Evolutionary conservation across 129 eudicot genomes (phyloP).

Genomic region (Escallonia herrerae): DNA sequence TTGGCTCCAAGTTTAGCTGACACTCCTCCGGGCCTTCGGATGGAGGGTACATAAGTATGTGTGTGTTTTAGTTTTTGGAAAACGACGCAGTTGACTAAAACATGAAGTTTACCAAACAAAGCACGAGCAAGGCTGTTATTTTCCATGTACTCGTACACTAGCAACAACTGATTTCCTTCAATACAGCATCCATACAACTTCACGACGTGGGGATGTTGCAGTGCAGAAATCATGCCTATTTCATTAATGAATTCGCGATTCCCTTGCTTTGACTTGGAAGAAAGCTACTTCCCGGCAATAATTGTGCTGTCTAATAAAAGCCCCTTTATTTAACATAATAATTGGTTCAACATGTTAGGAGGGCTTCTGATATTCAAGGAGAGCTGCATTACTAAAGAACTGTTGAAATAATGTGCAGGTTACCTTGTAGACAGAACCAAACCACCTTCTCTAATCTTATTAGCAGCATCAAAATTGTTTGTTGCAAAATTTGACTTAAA

Average conservation of each 20-base stretch:
- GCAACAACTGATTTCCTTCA: slow-evolving; percentile 41
- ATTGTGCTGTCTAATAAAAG: slow-evolving; percentile 32
- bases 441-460: slow-evolving; percentile 65
- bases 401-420: background rate
- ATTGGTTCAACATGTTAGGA: background rate
- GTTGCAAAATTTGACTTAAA: slow-evolving; percentile 46
- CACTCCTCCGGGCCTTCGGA: slow-evolving; percentile 33
- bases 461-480: slow-evolving; percentile 36
- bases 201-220: slow-evolving; percentile 55
- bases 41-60: background rate
- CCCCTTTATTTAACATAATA: slow-evolving; percentile 28
- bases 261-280: slow-evolving; percentile 57
- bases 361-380: too few species aligned
- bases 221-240: slow-evolving; percentile 55
- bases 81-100: background rate
- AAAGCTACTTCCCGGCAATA: slow-evolving; percentile 58
- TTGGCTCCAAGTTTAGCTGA: slow-evolving; percentile 35
- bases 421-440: slow-evolving; percentile 61
- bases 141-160: slow-evolving; percentile 53
- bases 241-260: slow-evolving; percentile 54
- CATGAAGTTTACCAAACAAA: slow-evolving; percentile 32
- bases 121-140: slow-evolving; percentile 58
- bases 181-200: slow-evolving; percentile 50
- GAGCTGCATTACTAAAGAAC: background rate
- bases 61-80: background rate